Conservation (phyloP, 768 basidiomycete species). For the Psilocybe cubensis region DNA sequence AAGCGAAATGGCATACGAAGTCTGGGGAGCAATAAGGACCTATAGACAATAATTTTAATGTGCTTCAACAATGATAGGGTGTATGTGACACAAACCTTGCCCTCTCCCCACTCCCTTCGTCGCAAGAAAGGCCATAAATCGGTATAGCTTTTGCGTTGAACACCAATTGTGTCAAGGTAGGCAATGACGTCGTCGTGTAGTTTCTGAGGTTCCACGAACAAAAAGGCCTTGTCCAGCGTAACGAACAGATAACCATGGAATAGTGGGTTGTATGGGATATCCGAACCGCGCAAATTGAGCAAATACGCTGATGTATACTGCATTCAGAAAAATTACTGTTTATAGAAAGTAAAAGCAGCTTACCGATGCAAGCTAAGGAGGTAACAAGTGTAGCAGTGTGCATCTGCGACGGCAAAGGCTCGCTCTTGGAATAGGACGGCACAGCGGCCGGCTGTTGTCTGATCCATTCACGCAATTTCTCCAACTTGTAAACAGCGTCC, state of each 20-base stretch:
- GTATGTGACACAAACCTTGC: conserved; percentile 43
- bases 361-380: conserved; percentile 73
- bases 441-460: conserved; percentile 56
- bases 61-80: not conserved
- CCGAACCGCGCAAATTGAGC: conserved; percentile 87
- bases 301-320: conserved; percentile 65
- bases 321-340: not conserved
- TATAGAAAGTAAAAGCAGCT: conserved; percentile 22
- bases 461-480: conserved; percentile 73
- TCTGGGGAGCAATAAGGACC: conserved; percentile 70
- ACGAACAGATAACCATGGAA: conserved; percentile 89
- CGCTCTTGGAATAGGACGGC: conserved; percentile 63
- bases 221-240: conserved; percentile 56
- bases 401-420: conserved; percentile 62
- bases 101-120: conserved; percentile 75
- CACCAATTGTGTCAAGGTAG: conserved; percentile 60
- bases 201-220: conserved; percentile 79
- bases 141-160: conserved; percentile 70
- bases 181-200: conserved; percentile 57
- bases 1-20: conserved; percentile 81
- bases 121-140: conserved; percentile 82
- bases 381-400: conserved; percentile 72
- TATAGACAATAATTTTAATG: not conserved
- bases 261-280: conserved; percentile 91
- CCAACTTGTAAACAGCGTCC: conserved; percentile 73